Evolutionary conservation across 2,329 filamentous ascomycete species (phyloP), one percentile per base, ranked within the genome.

Genomic region (Colletotrichum shisoi): DNA sequence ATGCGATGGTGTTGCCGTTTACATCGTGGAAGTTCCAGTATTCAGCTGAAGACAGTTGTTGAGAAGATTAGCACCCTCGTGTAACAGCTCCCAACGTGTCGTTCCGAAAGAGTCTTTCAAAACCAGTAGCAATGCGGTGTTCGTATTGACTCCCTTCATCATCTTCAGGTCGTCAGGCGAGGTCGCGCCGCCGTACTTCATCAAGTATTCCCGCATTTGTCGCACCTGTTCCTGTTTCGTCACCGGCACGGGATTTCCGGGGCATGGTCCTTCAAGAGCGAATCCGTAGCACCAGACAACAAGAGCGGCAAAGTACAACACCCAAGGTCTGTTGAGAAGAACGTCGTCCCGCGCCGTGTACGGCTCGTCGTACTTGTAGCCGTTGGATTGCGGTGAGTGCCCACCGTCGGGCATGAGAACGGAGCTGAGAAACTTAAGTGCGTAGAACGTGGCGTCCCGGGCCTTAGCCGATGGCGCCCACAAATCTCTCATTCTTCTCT

Each of bases 271-370:
- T 72, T 98, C 95, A 21, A 96, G 82, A 0, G 94, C 93, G 75
- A 89, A 97, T 2, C 94, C 94, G 73, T 98, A 99, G 68, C 89
- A 93, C 95, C 95, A 99, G 1, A 98, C 91, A 24, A 97, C 92
- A 15, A 99, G 84, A 0, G 90, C 89, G 0, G 95, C 92, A 75
- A 97, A 96, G 78, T 97, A 99, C 58, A 98, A 82, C 12, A 97
- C 93, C 94, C 95, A 99, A 0, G 94, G 92, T 17, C 95, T 85
- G 74, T 98, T 96, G 67, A 98, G 85, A 1, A 97, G 84, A 60
- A 93, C 91, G 73, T 99, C 95, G 72, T 97, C 91, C 21, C 93
- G 87, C 0, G 94, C 93, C 19, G 89, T 90, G 77, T 98, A 99
- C 7, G 84, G 77, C 63, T 81, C 75, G 58, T 80, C 81, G 4